Base-by-base conservation (phyloP, 2,329 filamentous ascomycete species). In the Exophiala viscosa region DNA sequence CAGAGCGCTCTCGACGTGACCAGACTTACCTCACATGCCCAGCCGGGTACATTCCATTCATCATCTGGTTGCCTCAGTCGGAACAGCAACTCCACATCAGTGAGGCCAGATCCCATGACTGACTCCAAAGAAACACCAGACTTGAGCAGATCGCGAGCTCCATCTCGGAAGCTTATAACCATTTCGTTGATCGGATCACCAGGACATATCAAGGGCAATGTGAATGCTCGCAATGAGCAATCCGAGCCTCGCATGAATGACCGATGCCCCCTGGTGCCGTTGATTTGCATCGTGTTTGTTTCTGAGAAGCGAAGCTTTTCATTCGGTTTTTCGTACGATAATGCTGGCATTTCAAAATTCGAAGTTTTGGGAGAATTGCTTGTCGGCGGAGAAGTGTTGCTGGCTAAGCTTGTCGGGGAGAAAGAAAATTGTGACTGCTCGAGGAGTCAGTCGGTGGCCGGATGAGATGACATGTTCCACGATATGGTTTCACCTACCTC, bases 1-100 rank as follows among this genome's bases (percentile, higher is more conserved):
- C 3, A 23, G n/a, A 20, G n/a, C 11, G 11, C 20, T 10, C 14
- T 17, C 13, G 40, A 43, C n/a, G 5, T 42, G 40, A 10, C n/a
- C 10, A 43, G 20, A 2, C 40, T 14, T 43, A 43, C 40, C 40
- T 43, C 40, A n/a, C 40, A 43, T 20, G 40, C 40, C 40, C 40
- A 43, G 10, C 17, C 17, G 8, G 40, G 40, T 4, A 43, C 17
- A 14, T 43, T 43, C 40, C 40, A 43, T 39, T 39, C 36, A 18
- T 39, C 36, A 39, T 39, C 36, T 14, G 36, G n/a, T 18, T 39
- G 36, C 36, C 13, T 39, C 18, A 18, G 3, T 39, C 36, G 36
- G 14, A 39, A 39, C 2, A 39, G 36, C 36, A 39, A 39, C 18
- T 39, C 36, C 36, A 39, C 36, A 18, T 39, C 36, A 9, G 36